These are phyloP conservation scores for Penicillium manginii DNA, from an alignment of 495 filamentous ascomycete species.

Conservation along the genomic window DNA sequence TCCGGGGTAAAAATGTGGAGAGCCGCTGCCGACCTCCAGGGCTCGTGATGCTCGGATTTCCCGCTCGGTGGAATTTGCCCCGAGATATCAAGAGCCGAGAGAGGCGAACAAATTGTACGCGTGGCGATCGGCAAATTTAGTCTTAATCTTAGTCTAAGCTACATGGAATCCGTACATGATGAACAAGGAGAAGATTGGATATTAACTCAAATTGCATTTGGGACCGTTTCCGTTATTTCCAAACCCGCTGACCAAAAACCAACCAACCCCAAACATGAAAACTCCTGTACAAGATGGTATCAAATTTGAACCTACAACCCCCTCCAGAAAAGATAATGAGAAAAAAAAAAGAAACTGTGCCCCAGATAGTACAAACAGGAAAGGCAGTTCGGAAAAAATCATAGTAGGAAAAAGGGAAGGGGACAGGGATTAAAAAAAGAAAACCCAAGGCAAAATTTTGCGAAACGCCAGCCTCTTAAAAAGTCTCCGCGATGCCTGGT, in stretches of 20 bases:
- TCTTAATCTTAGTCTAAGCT: no score
- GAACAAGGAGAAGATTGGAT: neutral
- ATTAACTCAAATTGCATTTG: slow-evolving; percentile 23
- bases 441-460: slow-evolving; percentile 21
- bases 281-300: slow-evolving; percentile 52
- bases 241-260: slow-evolving; percentile 8
- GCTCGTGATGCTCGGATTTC: slow-evolving; percentile 21
- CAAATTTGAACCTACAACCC: slow-evolving; percentile 39
- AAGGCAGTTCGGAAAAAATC: slow-evolving; percentile 9
- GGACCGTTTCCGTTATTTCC: slow-evolving; percentile 29
- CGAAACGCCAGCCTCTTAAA: slow-evolving; percentile 24
- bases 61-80: slow-evolving; percentile 14
- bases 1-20: neutral
- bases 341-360: slow-evolving; percentile 14
- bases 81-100: slow-evolving; percentile 1
- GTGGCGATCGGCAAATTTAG: no score
- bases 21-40: neutral
- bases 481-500: slow-evolving; percentile 25
- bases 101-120: no score
- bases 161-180: neutral
- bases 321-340: slow-evolving; percentile 19
- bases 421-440: slow-evolving; percentile 9
- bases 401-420: slow-evolving; percentile 8
- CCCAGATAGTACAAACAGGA: slow-evolving; percentile 31
- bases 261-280: slow-evolving; percentile 23